Evolutionary conservation across 139 green algal genomes (phyloP).

Genomic region (Micromonas commoda): DNA sequence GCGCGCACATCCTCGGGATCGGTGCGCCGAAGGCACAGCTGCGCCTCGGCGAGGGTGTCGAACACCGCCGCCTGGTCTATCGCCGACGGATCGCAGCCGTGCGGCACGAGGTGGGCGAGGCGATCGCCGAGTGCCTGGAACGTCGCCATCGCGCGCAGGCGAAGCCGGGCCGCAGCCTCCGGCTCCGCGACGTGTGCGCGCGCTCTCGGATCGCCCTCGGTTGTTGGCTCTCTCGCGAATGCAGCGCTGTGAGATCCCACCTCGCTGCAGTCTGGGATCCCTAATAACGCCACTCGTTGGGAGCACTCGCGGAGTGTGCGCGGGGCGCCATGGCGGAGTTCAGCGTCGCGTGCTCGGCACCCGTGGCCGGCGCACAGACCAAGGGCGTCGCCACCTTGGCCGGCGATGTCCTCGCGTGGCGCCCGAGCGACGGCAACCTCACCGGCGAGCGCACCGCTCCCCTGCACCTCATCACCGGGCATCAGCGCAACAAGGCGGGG

Average conservation of each 20-base stretch:
- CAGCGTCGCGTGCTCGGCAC: background rate
- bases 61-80: too few species aligned
- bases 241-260: too few species aligned
- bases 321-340: background rate
- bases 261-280: too few species aligned
- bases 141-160: too few species aligned
- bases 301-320: background rate
- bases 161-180: too few species aligned
- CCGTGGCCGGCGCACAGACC: background rate
- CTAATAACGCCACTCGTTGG: background rate
- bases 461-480: background rate
- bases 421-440: background rate
- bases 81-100: too few species aligned
- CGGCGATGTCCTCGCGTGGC: background rate
- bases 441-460: background rate
- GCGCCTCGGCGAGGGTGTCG: background rate
- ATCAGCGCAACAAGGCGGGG: background rate
- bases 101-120: too few species aligned
- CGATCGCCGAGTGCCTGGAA: too few species aligned
- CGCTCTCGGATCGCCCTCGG: too few species aligned
- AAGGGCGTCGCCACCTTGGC: background rate
- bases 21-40: background rate
- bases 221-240: too few species aligned
- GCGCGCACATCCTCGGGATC: background rate
- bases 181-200: too few species aligned